These are phyloP conservation scores for Pleurotus djamor DNA, from an alignment of 768 basidiomycete genomes.

Conservation along the genomic window DNA sequence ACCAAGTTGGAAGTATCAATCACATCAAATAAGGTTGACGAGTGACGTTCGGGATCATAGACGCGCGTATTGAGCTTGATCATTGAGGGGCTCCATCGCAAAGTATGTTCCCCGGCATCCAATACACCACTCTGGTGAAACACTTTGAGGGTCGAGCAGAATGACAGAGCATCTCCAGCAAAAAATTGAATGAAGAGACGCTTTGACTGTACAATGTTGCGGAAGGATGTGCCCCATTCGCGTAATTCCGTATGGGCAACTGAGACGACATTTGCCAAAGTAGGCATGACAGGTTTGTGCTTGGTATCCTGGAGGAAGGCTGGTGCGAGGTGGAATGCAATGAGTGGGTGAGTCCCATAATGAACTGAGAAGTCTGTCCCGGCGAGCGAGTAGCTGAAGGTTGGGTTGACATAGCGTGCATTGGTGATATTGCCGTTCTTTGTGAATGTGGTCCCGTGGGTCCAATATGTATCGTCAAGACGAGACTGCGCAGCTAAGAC, in stretches of 20 bases:
- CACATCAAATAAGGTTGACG: constrained; percentile 28
- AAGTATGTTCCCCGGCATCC: constrained; percentile 13
- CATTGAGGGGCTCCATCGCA: constrained; percentile 18
- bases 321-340: constrained; percentile 28
- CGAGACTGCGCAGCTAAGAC: background rate
- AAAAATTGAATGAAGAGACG: constrained; percentile 22
- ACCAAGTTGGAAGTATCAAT: constrained; percentile 39
- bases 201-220: constrained; percentile 7
- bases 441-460: constrained; percentile 24
- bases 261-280: constrained; percentile 14
- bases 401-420: constrained; percentile 21
- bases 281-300: background rate
- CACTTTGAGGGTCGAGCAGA: constrained; percentile 20
- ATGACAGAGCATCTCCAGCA: constrained; percentile 22
- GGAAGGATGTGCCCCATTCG: constrained; percentile 27
- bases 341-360: constrained; percentile 28
- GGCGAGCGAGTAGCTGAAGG: constrained; percentile 26
- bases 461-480: constrained; percentile 22
- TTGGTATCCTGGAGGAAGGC: constrained; percentile 12
- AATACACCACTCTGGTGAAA: constrained; percentile 5
- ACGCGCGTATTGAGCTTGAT: constrained; percentile 21
- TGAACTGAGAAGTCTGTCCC: constrained; percentile 29
- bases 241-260: constrained; percentile 19
- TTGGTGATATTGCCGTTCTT: constrained; percentile 8
- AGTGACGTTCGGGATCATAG: constrained; percentile 10